Evolutionary conservation across 352 stramenopile species (phyloP).

Genomic region (Phytophthora kernoviae): DNA sequence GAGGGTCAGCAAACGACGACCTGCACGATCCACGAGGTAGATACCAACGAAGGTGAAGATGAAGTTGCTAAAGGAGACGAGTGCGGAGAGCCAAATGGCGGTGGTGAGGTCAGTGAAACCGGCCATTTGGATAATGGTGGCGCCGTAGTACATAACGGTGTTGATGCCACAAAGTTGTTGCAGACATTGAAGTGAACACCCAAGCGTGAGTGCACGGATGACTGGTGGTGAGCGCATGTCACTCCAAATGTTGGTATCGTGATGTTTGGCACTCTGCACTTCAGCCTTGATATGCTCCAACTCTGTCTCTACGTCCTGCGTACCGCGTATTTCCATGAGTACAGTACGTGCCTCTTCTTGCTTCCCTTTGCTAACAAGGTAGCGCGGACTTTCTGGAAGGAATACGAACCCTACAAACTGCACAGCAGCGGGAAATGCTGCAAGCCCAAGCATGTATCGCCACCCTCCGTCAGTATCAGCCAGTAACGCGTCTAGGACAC

Average conservation of each 20-base stretch:
- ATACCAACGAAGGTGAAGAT: constrained; percentile 46
- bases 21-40: constrained; percentile 34
- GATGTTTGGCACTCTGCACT: constrained; percentile 29
- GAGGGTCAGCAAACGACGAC: constrained; percentile 31
- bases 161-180: constrained; percentile 89
- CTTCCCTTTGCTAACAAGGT: constrained; percentile 51
- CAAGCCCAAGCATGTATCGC: constrained; percentile 84
- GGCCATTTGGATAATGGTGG: constrained; percentile 82
- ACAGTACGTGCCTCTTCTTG: constrained; percentile 48
- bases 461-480: constrained; percentile 61
- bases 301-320: constrained; percentile 53
- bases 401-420: constrained; percentile 75
- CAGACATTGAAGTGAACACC: constrained; percentile 53
- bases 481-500: constrained; percentile 60
- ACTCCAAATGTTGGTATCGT: constrained; percentile 37
- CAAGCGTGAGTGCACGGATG: constrained; percentile 36
- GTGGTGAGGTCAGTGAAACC: constrained; percentile 73
- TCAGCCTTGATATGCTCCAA: constrained; percentile 66
- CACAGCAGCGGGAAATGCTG: constrained; percentile 62
- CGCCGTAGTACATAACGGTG: constrained; percentile 89
- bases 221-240: constrained; percentile 43
- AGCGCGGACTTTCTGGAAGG: constrained; percentile 74
- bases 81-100: constrained; percentile 79
- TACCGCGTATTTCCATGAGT: constrained; percentile 61
- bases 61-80: constrained; percentile 55